Base-by-base conservation (phyloP, 257 asterid species). In the Fraxinus pennsylvanica region DNA sequence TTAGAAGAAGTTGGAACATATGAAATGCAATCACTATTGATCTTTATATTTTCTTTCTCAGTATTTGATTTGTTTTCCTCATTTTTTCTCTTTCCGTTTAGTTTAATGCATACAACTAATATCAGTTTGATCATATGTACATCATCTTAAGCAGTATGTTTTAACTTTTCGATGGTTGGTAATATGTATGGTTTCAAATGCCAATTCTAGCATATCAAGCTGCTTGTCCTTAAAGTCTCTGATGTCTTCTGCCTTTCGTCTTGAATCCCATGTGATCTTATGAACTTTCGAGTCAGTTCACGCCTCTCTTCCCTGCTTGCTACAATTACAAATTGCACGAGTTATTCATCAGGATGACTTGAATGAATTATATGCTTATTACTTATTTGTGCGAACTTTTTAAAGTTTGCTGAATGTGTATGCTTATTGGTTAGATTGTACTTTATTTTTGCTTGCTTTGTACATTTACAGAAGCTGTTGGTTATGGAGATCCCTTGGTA, bases 401-500 rank as follows among this genome's bases (percentile, higher is more conserved):
- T 57, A n/a, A n/a, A 15, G 67, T 59, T 21, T 30, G 9, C 5
- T 59, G 67, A 1, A 21, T 21, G 29, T 59, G 1, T 57, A 2
- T 63, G 69, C 21, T 63, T 27, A 9, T 63, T 22, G 69, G 19
- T 63, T 63, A 1, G 30, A n/a, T 15, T 6, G 15, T 22, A 1
- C 19, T 41, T 32, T 17, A 4, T 47, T 15, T 15, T 50, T 22
- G 43, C 43, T 71, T 65, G 30, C 9, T 66, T 68, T 47, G 25
- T 65, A 32, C 29, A 33, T 73, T 63, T 82, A 32, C 90, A 90
- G 94, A 90, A 73, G 84, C 94, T 72, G 88, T 81, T 72, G 94
- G 92, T 19, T 88, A 86, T 73, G 90, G 89, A 75, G 90, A 85
- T 59, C 89, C 92, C 45, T 83, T 88, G 72, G 17, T 88, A 22